Conservation (phyloP, 768 basidiomycete genomes). For the Auriscalpium vulgare region DNA sequence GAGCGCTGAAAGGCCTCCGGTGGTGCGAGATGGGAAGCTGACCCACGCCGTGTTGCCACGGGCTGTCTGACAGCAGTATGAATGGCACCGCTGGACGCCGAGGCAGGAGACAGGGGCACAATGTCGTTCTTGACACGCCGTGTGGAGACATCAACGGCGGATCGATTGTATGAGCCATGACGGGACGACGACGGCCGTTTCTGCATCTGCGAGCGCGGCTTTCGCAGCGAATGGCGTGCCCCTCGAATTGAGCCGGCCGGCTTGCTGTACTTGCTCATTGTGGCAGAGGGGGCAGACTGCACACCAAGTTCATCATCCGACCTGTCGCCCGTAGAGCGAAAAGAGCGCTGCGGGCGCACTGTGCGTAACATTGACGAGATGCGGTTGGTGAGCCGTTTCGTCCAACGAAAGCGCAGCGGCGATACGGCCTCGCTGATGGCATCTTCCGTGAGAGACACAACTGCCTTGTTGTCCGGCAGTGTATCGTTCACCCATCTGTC, state of each 20-base stretch:
- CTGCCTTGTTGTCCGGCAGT: constrained; percentile 38
- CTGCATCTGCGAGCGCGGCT: background rate
- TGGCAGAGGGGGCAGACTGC: constrained; percentile 7
- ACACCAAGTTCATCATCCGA: constrained; percentile 16
- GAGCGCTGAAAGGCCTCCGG: constrained; percentile 7
- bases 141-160: background rate
- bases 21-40: constrained; percentile 1
- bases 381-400: constrained; percentile 34
- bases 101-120: background rate
- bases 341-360: constrained; percentile 28
- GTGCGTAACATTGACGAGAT: constrained; percentile 45
- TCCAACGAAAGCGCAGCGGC: constrained; percentile 53
- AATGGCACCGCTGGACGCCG: background rate
- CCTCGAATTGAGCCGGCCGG: background rate
- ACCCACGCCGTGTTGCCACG: constrained; percentile 6
- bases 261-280: constrained; percentile 3
- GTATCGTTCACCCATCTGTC: constrained; percentile 65
- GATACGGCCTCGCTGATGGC: constrained; percentile 76
- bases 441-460: constrained; percentile 58
- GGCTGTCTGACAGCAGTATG: background rate
- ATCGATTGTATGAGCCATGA: background rate
- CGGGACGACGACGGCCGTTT: background rate
- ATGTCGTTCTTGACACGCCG: background rate
- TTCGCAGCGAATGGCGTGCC: background rate
- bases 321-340: constrained; percentile 16